phyloP scores from a whole-genome alignment of 768 basidiomycete genomes.

The Boletellus ananas region DNA sequence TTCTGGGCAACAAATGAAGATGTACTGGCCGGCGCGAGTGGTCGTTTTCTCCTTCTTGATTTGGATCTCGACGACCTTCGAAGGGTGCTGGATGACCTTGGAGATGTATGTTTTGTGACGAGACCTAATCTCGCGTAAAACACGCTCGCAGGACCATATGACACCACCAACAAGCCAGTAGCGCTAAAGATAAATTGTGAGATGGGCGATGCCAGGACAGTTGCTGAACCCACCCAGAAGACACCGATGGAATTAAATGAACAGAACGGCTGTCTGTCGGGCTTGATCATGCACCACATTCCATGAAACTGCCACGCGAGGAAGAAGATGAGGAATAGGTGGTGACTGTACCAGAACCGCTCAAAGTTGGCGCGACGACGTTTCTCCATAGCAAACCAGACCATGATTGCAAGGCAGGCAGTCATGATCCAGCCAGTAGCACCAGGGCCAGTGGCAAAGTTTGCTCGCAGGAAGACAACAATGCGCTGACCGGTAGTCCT shows the following conservation, averaged over 20 bases:
- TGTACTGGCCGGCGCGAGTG: conserved; percentile 85
- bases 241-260: conserved; percentile 83
- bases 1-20: conserved; percentile 88
- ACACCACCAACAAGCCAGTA: conserved; percentile 88
- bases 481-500: conserved; percentile 52
- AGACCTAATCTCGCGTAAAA: conserved; percentile 88
- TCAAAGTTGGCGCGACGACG: conserved; percentile 75
- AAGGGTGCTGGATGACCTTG: conserved; percentile 94
- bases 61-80: conserved; percentile 90
- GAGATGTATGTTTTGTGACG: conserved; percentile 90
- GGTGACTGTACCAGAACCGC: conserved; percentile 84
- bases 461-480: conserved; percentile 68
- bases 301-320: conserved; percentile 93
- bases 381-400: conserved; percentile 83
- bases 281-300: conserved; percentile 96
- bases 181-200: conserved; percentile 43
- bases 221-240: conserved; percentile 73
- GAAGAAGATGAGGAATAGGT: conserved; percentile 92
- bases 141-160: conserved; percentile 83
- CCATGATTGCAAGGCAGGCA: conserved; percentile 67
- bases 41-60: conserved; percentile 94
- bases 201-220: neutral
- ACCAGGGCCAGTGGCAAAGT: conserved; percentile 81
- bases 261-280: conserved; percentile 85
- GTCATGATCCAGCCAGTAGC: conserved; percentile 90